Evolutionary conservation across 2,329 filamentous ascomycete species (phyloP), one percentile per base, ranked within the genome.

Genomic region (Rosellinia necatrix): DNA sequence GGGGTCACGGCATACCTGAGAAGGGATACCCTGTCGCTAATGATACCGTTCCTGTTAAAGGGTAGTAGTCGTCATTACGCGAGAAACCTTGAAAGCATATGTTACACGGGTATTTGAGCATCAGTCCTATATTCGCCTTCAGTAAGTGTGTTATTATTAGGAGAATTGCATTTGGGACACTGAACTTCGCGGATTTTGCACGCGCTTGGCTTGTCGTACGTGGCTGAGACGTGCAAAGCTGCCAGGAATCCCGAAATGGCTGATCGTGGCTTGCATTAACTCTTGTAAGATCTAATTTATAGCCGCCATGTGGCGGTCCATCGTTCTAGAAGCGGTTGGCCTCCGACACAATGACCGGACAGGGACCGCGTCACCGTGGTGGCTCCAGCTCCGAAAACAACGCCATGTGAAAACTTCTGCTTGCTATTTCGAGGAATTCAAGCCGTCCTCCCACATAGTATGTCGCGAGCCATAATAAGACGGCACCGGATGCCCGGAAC

Each of bases 371-470:
- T 27, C 6, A 30, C n/a, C 47, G 6, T 19, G 6, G n/a, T 40
- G 37, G 9, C 19, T 19, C 37, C 46, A 48, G n/a, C 24, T 21
- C 42, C 37, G 38, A 49, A 42, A 12, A 15, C 30, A 41, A 42
- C 38, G 47, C 21, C 43, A 29, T 3, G 38, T 15, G 47, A 49
- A 41, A 53, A 10, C 25, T 19, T 40, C 44, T 22, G n/a, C 30
- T 38, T 17, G 19, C 22, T 42, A 25, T 24, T 35, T 47, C 21
- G 27, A 35, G 37, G 48, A 38, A 40, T 15, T 25, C n/a, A 30
- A 48, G 35, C 22, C 10, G 24, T 35, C 10, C 8, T 37, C 12
- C 15, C 21, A 3, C 38, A 48, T 40, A 19, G 48, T 19, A 24
- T 10, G 35, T 6, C n/a, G n/a, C 12, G 29, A 19, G 22, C 17